phyloP scores from a whole-genome alignment of 176 grass and related monocot genomes.

The Phyllostachys edulis region DNA sequence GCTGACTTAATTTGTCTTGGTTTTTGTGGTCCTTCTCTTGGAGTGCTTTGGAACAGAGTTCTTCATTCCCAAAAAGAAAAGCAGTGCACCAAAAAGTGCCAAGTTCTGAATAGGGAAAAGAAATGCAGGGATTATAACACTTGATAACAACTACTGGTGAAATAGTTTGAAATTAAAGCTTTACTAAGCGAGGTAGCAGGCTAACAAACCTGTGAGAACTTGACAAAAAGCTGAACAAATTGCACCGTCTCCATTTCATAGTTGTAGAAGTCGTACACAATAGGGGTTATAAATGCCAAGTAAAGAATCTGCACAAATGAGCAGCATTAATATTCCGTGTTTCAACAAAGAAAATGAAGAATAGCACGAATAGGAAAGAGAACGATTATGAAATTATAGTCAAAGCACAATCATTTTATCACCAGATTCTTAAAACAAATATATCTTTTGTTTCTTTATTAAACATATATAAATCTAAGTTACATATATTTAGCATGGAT shows the following conservation, averaged over 20 bases:
- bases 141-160: neutral
- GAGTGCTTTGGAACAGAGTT: slow-evolving; percentile 75
- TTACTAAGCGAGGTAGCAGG: neutral
- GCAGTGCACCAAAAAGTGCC: slow-evolving; percentile 73
- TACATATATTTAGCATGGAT: neutral
- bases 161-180: neutral
- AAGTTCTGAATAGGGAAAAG: slow-evolving; percentile 53
- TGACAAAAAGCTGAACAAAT: slow-evolving; percentile 52
- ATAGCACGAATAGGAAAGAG: neutral
- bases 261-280: slow-evolving; percentile 70
- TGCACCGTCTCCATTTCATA: slow-evolving; percentile 50
- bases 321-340: neutral
- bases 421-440: neutral
- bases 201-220: slow-evolving; percentile 55
- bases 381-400: neutral
- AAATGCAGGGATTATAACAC: neutral
- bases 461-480: neutral
- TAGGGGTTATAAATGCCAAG: slow-evolving; percentile 54
- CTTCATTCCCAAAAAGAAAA: slow-evolving; percentile 93
- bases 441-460: neutral
- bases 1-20: slow-evolving; percentile 64
- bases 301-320: slow-evolving; percentile 56
- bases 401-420: neutral
- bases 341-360: neutral
- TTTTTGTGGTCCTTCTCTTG: slow-evolving; percentile 64